Evolutionary conservation across 2,329 filamentous ascomycete genomes (phyloP).

Genomic region (Neofusicoccum ribis): DNA sequence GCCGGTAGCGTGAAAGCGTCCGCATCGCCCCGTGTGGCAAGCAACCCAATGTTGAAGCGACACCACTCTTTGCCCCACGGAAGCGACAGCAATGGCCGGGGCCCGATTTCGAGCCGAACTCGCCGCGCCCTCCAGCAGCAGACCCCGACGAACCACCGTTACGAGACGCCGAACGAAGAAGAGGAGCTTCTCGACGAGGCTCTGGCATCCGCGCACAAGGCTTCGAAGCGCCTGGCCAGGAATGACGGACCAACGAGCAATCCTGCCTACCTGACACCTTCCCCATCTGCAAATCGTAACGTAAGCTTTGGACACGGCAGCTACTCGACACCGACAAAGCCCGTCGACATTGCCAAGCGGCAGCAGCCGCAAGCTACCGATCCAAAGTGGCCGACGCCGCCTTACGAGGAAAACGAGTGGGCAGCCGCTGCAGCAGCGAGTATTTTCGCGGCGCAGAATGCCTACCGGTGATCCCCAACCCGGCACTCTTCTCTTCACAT

Average conservation of each 20-base stretch:
- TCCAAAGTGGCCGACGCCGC: slow-evolving; percentile 90
- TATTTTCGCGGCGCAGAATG: slow-evolving; percentile 47
- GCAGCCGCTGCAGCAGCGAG: slow-evolving; percentile 78
- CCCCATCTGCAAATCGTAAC: slow-evolving; percentile 80
- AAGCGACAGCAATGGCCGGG: slow-evolving; percentile 23
- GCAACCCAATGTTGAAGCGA: slow-evolving; percentile 50
- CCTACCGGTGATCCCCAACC: slow-evolving; percentile 28
- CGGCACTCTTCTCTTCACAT: neutral
- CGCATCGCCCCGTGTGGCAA: slow-evolving; percentile 38
- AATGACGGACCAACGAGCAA: slow-evolving; percentile 23
- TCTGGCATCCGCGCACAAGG: slow-evolving; percentile 72
- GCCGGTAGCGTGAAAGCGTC: slow-evolving; percentile 37
- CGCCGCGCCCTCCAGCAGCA: slow-evolving; percentile 72
- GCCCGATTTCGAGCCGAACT: slow-evolving; percentile 76
- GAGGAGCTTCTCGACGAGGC: slow-evolving; percentile 94
- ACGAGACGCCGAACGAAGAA: slow-evolving; percentile 94
- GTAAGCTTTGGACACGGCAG: slow-evolving; percentile 69
- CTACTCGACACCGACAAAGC: slow-evolving; percentile 65
- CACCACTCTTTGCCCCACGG: slow-evolving; percentile 44
- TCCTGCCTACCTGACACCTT: slow-evolving; percentile 67
- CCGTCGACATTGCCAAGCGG: slow-evolving; percentile 66
- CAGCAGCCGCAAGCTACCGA: slow-evolving; percentile 43
- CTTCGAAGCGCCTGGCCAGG: slow-evolving; percentile 69
- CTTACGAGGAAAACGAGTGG: slow-evolving; percentile 94
- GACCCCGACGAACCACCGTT: slow-evolving; percentile 73